Percentiles rank a stretch among this genome's conserved stretches.
Conservation (phyloP, 2,329 filamentous ascomycete genomes). For the Fusarium mundagurra region DNA sequence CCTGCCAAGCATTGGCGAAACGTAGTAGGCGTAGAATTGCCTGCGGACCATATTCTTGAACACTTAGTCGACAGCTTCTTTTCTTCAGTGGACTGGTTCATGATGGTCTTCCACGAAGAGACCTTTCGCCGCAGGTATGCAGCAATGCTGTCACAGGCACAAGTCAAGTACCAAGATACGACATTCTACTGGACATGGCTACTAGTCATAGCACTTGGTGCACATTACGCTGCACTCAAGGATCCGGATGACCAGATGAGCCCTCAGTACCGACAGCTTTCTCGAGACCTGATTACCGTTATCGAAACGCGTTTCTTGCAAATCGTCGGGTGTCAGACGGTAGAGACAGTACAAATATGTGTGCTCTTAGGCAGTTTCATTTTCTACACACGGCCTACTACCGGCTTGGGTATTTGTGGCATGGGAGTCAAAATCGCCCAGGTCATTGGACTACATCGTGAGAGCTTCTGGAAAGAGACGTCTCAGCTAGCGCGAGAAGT, state of each 20-base stretch:
- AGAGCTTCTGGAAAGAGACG: neutral
- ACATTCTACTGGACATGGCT: neutral
- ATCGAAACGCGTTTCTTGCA: neutral
- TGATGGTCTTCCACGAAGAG: neutral
- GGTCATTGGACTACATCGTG: neutral
- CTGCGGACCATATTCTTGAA: accelerated
- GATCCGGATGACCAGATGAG: neutral
- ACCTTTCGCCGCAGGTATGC: accelerated
- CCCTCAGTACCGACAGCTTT: neutral
- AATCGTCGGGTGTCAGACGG: neutral
- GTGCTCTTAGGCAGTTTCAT: neutral
- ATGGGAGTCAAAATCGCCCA: neutral
- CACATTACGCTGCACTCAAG: neutral
- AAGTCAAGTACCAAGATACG: neutral
- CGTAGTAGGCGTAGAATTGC: neutral
- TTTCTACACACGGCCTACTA: accelerated
- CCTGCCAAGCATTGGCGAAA: neutral
- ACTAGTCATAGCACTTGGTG: neutral
- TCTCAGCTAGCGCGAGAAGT: accelerated
- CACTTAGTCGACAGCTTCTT: neutral
- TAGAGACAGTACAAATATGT: neutral
- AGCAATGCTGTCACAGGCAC: neutral
- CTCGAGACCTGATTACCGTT: neutral
- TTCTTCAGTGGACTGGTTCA: neutral
- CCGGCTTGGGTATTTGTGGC: accelerated